Conservation (phyloP, 139 green algal species). For the Tetraselmis chui region DNA sequence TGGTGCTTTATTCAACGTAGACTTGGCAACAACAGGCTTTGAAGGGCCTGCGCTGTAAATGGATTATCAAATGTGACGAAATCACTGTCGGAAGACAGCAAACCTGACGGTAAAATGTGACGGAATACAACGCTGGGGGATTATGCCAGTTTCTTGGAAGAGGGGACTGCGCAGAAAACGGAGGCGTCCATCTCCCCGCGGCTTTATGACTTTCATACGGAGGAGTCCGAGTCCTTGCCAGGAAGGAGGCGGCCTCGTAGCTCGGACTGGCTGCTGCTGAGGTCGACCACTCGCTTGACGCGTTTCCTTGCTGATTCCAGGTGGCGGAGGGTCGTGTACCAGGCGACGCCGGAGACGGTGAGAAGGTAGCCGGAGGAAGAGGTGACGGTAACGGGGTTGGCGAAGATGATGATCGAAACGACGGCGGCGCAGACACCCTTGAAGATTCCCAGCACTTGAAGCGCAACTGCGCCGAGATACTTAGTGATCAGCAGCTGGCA, state of each 20-base stretch:
- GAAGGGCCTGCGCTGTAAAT: too few relatives aligned
- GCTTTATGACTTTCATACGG: too few relatives aligned
- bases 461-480: conserved; percentile 13
- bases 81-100: too few relatives aligned
- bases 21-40: too few relatives aligned
- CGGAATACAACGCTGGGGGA: too few relatives aligned
- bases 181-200: too few relatives aligned
- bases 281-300: not conserved
- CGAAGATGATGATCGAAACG: conserved; percentile 14
- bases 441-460: conserved; percentile 14
- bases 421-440: conserved; percentile 8
- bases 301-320: not conserved
- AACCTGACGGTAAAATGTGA: too few relatives aligned
- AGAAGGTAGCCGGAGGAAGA: not conserved
- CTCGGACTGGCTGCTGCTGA: not conserved
- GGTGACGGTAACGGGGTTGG: conserved; percentile 6
- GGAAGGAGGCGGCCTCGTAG: not conserved
- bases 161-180: too few relatives aligned
- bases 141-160: too few relatives aligned
- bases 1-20: too few relatives aligned
- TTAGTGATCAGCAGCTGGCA: conserved; percentile 15
- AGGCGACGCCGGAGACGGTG: not conserved
- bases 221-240: too few relatives aligned
- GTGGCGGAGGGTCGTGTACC: not conserved
- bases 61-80: too few relatives aligned